Conservation (phyloP, 805 yeast genomes). For the Candida mattraensis region DNA sequence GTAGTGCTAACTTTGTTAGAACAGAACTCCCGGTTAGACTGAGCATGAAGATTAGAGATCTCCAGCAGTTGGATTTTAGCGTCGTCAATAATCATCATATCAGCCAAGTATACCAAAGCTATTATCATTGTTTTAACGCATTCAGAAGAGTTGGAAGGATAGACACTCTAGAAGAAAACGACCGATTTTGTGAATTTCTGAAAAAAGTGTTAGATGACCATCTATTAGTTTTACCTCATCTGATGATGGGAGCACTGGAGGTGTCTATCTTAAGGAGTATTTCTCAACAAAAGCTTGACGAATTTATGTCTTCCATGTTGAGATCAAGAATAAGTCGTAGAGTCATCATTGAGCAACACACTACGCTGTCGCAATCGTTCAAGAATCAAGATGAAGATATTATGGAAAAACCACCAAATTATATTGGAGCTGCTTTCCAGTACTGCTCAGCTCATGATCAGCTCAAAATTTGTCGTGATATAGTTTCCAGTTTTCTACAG, state of each 20-base stretch:
- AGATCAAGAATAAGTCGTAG: conserved; percentile 88
- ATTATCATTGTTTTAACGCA: conserved; percentile 83
- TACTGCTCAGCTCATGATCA: conserved; percentile 73
- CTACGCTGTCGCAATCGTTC: conserved; percentile 71
- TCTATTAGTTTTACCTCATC: conserved; percentile 76
- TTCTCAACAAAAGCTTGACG: conserved; percentile 65
- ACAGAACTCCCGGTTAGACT: conserved; percentile 82
- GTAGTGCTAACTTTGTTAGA: conserved; percentile 86
- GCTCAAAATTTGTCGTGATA: conserved; percentile 52
- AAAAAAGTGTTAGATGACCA: conserved; percentile 73
- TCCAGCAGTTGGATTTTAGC: conserved; percentile 78
- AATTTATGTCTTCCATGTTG: conserved; percentile 71
- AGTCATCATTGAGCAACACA: conserved; percentile 88
- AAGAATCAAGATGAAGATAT: conserved; percentile 40
- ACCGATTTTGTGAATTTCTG: conserved; percentile 63
- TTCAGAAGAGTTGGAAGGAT: conserved; percentile 74
- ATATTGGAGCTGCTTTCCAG: conserved; percentile 78
- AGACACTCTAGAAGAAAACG: conserved; percentile 70
- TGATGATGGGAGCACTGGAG: conserved; percentile 92
- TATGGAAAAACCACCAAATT: conserved; percentile 51
- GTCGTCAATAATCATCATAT: conserved; percentile 84
- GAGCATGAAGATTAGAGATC: conserved; percentile 73
- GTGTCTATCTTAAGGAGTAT: conserved; percentile 59
- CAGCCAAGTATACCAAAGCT: conserved; percentile 81
- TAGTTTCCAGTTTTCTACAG: conserved; percentile 51